These are phyloP conservation scores for Talaromyces sp. DNA, from an alignment of 2,329 filamentous ascomycete genomes.

Conservation along the genomic window DNA sequence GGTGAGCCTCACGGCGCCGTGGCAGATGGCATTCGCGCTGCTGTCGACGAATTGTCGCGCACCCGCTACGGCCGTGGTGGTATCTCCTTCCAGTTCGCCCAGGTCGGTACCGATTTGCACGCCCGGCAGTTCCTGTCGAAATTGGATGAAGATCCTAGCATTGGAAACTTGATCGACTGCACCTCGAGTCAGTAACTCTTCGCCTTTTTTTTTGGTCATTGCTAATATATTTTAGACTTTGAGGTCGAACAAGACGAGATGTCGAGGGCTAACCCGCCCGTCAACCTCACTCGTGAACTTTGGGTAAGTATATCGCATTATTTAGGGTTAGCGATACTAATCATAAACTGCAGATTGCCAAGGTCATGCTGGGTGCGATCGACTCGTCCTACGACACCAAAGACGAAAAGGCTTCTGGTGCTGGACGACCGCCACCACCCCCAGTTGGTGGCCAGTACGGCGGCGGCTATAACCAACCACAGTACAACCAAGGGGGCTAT, in stretches of 20 bases:
- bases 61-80: slow-evolving; percentile 53
- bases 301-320: slow-evolving; percentile 42
- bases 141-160: slow-evolving; percentile 58
- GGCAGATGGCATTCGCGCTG: slow-evolving; percentile 53
- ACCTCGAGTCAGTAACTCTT: slow-evolving; percentile 55
- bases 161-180: slow-evolving; percentile 61
- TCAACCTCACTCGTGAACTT: slow-evolving; percentile 60
- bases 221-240: slow-evolving; percentile 45
- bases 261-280: slow-evolving; percentile 55
- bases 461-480: slow-evolving; percentile 21
- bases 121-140: slow-evolving; percentile 60
- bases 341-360: slow-evolving; percentile 45
- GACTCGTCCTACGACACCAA: slow-evolving; percentile 62
- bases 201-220: neutral
- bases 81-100: slow-evolving; percentile 64
- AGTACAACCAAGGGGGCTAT: slow-evolving; percentile 14
- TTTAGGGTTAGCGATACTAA: slow-evolving; percentile 7
- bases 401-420: slow-evolving; percentile 52
- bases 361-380: slow-evolving; percentile 63
- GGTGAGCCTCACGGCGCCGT: slow-evolving; percentile 56
- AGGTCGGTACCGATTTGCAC: slow-evolving; percentile 62
- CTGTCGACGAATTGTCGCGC: slow-evolving; percentile 46
- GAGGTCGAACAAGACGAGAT: slow-evolving; percentile 65
- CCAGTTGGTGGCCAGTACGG: slow-evolving; percentile 29
- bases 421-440: slow-evolving; percentile 23